Evolutionary conservation across 305 asterid genomes (phyloP).

Genomic region (Solanum hybrid): DNA sequence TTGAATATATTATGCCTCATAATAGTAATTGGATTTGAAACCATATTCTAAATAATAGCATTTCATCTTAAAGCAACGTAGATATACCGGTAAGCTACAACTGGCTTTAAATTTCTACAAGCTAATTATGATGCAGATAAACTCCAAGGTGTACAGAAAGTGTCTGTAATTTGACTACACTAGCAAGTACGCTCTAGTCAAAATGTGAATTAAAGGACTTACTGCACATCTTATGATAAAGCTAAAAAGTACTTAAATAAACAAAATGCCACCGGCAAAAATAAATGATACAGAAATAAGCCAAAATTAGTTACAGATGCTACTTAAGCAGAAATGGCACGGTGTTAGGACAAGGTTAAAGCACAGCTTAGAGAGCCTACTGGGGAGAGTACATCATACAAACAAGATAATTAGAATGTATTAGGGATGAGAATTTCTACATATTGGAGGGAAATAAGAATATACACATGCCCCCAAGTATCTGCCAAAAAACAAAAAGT

Average conservation of each 20-base stretch:
- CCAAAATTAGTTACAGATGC: not conserved
- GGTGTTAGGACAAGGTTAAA: constrained; percentile 1
- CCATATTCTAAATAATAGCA: not conserved
- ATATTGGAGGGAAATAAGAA: not conserved
- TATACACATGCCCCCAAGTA: not conserved
- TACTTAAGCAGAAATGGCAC: not conserved
- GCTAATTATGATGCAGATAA: not conserved
- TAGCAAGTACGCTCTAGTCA: not conserved
- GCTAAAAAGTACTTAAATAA: not conserved
- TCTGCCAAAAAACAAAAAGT: not conserved
- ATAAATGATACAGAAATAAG: not conserved
- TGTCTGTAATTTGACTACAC: not conserved
- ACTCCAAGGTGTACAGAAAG: not conserved
- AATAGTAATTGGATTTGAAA: not conserved
- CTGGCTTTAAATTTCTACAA: not conserved
- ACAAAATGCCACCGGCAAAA: not conserved
- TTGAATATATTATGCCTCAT: not conserved
- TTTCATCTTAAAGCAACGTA: not conserved
- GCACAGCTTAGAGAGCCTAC: not conserved
- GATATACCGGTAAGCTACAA: not conserved
- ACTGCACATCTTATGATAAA: not conserved
- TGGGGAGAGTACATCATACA: not conserved
- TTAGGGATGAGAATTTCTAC: not conserved
- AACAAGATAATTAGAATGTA: not conserved
- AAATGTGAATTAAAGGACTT: not conserved